These are phyloP conservation scores for Xylaria castorea DNA, from an alignment of 495 filamentous ascomycete species.

Conservation along the genomic window DNA sequence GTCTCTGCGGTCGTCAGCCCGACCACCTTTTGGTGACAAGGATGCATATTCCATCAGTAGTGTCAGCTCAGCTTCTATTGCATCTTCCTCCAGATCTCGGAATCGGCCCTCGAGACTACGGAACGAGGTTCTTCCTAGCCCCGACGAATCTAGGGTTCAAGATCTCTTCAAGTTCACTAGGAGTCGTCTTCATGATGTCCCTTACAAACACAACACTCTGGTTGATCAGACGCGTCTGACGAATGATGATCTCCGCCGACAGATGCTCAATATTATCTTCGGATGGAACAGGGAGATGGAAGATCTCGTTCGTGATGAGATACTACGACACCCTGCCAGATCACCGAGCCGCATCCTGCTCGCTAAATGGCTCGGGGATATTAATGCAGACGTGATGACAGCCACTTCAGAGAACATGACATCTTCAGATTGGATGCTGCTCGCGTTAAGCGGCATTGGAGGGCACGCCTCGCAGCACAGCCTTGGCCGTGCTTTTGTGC, in stretches of 20 bases:
- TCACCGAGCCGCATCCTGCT: slow-evolving; percentile 81
- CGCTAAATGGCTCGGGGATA: slow-evolving; percentile 90
- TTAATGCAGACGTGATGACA: slow-evolving; percentile 81
- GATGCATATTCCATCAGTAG: slow-evolving; percentile 65
- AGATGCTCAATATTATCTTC: slow-evolving; percentile 95
- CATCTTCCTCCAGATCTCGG: slow-evolving; percentile 68
- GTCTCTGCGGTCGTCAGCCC: slow-evolving; percentile 53
- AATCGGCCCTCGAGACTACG: slow-evolving; percentile 74
- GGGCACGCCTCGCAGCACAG: slow-evolving; percentile 83
- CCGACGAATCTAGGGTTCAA: slow-evolving; percentile 63
- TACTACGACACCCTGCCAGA: slow-evolving; percentile 72
- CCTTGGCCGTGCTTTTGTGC: slow-evolving; percentile 89
- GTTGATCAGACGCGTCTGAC: slow-evolving; percentile 70
- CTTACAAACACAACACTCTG: slow-evolving; percentile 70
- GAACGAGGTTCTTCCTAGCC: slow-evolving; percentile 77
- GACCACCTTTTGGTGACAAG: slow-evolving; percentile 49
- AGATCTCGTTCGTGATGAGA: slow-evolving; percentile 84
- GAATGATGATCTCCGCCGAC: slow-evolving; percentile 81
- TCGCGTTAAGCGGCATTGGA: slow-evolving; percentile 88
- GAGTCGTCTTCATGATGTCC: slow-evolving; percentile 77
- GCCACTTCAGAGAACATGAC: slow-evolving; percentile 81
- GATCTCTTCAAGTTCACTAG: slow-evolving; percentile 74
- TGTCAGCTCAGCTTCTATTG: slow-evolving; percentile 65
- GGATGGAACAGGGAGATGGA: slow-evolving; percentile 91
- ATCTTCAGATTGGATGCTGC: slow-evolving; percentile 93